Base-by-base conservation (phyloP, 2,329 filamentous ascomycete genomes). In the Trichoderma harzianum region DNA sequence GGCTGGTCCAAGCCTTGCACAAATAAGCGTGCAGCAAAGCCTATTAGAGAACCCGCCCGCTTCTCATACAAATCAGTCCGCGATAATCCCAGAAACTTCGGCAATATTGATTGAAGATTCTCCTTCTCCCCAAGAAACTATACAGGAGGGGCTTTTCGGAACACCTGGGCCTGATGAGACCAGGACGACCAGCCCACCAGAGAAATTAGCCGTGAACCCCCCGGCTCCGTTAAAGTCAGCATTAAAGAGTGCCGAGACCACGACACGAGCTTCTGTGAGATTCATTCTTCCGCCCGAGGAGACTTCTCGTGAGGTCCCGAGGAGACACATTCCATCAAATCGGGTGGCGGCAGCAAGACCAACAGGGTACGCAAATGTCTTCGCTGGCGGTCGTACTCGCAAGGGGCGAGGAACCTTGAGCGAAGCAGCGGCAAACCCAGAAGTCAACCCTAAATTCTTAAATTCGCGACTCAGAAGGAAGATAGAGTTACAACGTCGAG, bases 401-500 rank as follows among this genome's bases (percentile, higher is more conserved):
- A 85, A 82, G 73, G 75, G 76, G 24, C 79, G 83, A 16, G 57
- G 70, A 2, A 81, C 74, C 14, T 76, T 88, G 4, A 76, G 74
- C 16, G 81, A 85, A 3, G 78, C 70, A 10, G 83, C 84, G 72
- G 76, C 76, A 16, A 83, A 89, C 76, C 75, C 82, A 10, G 80
- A 75, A 2, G 86, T 81, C 72, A 73, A 77, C 1, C 81, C 82
- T 0, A 85, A 82, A 60, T 72, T 83, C 11, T 85, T 88, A 55
- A 77, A 69, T 21, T 58, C 63, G 72, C 82, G 80, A 11, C 73
- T 80, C 10, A 75, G 77, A 30, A 83, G 85, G 39, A 78, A 84
- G 24, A 81, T 84, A 3, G 80, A 85, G 71, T 79, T 86, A 36
- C 77, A 78, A 53, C 80, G 79, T 7, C 83, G 85, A 32, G 83